These are phyloP conservation scores for Saposhnikovia divaricata DNA, from an alignment of 129 eudicot species.

Conservation along the genomic window DNA sequence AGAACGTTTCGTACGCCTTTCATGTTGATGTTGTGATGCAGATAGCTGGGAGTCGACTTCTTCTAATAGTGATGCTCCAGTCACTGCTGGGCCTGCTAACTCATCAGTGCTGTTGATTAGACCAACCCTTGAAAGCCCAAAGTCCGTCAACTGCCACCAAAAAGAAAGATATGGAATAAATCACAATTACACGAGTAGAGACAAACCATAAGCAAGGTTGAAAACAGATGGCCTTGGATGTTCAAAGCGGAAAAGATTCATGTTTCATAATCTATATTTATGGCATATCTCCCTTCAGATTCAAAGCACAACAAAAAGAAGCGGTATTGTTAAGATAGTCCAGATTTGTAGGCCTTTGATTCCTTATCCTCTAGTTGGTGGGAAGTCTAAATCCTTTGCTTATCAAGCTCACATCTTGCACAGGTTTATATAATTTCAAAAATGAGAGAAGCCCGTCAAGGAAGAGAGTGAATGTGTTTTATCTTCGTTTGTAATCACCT, in stretches of 20 bases:
- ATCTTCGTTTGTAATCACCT: neutral
- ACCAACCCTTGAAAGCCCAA: conserved; percentile 98
- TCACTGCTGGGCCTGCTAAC: conserved; percentile 92
- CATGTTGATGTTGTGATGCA: conserved; percentile 67
- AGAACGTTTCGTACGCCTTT: conserved; percentile 88
- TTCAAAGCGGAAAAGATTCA: neutral
- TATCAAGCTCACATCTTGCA: neutral
- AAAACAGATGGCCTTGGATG: neutral
- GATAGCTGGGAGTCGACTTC: conserved; percentile 63
- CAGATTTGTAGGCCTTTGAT: neutral
- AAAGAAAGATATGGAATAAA: neutral
- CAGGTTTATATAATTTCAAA: neutral
- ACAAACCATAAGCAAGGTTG: neutral
- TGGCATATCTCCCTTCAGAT: neutral
- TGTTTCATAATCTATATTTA: neutral
- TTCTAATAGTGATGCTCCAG: conserved; percentile 65
- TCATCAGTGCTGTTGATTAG: conserved; percentile 95
- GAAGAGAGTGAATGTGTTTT: neutral
- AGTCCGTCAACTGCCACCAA: conserved; percentile 85
- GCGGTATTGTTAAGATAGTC: neutral
- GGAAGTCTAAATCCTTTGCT: neutral
- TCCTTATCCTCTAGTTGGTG: neutral
- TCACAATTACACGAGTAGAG: neutral
- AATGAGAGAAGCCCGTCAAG: neutral
- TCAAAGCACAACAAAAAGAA: neutral